phyloP scores from a whole-genome alignment of 768 basidiomycete species.

The Phylloporus sp. region DNA sequence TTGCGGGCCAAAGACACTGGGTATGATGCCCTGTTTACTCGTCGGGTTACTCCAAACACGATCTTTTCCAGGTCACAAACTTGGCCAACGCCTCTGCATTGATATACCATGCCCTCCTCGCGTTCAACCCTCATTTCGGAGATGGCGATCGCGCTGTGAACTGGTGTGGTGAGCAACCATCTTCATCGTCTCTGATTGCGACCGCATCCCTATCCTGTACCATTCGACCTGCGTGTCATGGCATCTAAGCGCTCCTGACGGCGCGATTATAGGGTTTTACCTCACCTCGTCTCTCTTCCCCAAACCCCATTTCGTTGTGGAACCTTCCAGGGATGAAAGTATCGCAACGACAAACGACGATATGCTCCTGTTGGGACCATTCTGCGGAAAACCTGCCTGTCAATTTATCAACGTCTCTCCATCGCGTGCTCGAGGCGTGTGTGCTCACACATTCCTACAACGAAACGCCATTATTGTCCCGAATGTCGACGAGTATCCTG shows the following conservation, averaged over 20 bases:
- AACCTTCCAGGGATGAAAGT: slow-evolving; percentile 12
- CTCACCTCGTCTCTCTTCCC: slow-evolving; percentile 64
- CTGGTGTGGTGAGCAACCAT: slow-evolving; percentile 75
- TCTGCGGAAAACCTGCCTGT: slow-evolving; percentile 90
- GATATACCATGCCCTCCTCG: slow-evolving; percentile 71
- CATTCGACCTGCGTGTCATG: neutral
- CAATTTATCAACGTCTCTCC: slow-evolving; percentile 64
- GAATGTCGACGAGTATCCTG: slow-evolving; percentile 77
- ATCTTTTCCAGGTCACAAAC: slow-evolving; percentile 63
- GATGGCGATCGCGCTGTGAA: slow-evolving; percentile 64
- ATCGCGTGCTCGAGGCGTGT: slow-evolving; percentile 67
- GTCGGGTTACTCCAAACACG: neutral
- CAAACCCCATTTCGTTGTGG: slow-evolving; percentile 27
- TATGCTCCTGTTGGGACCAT: slow-evolving; percentile 68
- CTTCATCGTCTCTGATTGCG: neutral
- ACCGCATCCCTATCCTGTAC: neutral
- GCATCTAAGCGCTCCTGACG: slow-evolving; percentile 18
- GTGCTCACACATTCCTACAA: slow-evolving; percentile 69
- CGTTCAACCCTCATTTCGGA: slow-evolving; percentile 64
- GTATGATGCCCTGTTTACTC: slow-evolving; percentile 37
- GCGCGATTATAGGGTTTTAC: slow-evolving; percentile 70
- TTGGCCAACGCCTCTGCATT: slow-evolving; percentile 79
- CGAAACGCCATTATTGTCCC: slow-evolving; percentile 58
- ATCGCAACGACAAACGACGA: slow-evolving; percentile 6
- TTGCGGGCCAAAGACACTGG: slow-evolving; percentile 73